phyloP scores from a whole-genome alignment of 345 rosid genomes.

The Viola odorata region DNA sequence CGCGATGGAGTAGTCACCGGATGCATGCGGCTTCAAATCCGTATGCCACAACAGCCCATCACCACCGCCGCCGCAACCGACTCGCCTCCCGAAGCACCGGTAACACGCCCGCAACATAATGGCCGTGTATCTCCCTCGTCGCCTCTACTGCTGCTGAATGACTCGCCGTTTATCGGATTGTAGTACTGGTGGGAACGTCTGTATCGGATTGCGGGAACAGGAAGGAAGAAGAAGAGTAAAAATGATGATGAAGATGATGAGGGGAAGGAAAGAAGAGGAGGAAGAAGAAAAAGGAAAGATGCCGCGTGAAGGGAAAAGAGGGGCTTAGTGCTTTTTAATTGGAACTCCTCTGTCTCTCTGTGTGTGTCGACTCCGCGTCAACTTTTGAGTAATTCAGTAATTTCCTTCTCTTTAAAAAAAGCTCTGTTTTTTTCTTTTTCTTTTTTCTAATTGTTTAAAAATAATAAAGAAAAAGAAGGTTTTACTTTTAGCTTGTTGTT shows the following conservation, averaged over 20 bases:
- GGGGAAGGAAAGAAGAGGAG: background rate
- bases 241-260: background rate
- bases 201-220: background rate
- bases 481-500: too few species aligned
- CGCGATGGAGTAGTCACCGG: slow-evolving; percentile 91
- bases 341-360: background rate
- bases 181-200: background rate
- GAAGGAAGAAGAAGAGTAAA: background rate
- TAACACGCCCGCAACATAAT: slow-evolving; percentile 46
- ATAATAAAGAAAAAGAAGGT: too few species aligned
- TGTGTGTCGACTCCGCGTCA: slow-evolving; percentile 47
- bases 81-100: slow-evolving; percentile 53
- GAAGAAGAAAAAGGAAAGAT: slow-evolving; percentile 7
- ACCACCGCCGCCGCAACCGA: slow-evolving; percentile 45
- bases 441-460: background rate
- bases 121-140: background rate
- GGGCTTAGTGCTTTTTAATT: slow-evolving; percentile 9
- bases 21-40: slow-evolving; percentile 71
- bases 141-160: background rate
- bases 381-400: background rate
- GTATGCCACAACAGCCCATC: slow-evolving; percentile 79
- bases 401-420: too few species aligned
- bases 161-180: background rate
- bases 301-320: slow-evolving; percentile 51
- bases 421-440: background rate